Base-by-base conservation (phyloP, 2,329 filamentous ascomycete species). In the Pyricularia sp. region DNA sequence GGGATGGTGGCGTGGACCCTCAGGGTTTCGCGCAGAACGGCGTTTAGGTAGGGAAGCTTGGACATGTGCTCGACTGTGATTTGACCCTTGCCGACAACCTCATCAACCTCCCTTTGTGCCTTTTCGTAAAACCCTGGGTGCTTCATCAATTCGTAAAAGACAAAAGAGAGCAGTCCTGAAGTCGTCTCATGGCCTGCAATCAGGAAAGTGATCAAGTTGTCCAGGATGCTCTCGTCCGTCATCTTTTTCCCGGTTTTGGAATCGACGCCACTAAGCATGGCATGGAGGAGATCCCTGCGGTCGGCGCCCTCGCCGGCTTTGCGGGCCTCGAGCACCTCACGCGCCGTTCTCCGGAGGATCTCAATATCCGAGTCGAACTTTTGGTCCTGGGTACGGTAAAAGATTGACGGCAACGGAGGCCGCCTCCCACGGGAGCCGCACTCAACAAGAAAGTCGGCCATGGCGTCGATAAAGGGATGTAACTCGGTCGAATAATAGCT, bases 401-500 rank as follows among this genome's bases (percentile, higher is more conserved):
- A 36, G 5, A 50, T 50, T 31, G 61, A 55, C 4, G 64, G 64
- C 7, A 88, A 77, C 36, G 85, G 78, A 5, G 80, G 55, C 42
- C 42, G 17, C 42, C 42, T 50, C 42, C 42, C 42, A 23, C 64
- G 59, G 31, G 23, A 28, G 26, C 31, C 59, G 59, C 30, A 55
- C 36, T 42, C 67, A 33, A 3, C 42, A n/a, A 68, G 69, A n/a
- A 65, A 20, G n/a, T 17, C 80, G 4, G 77, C 76, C 85, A 88
- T 87, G 33, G 83, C 80, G 58, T 81, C 74, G 7, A 86, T 79
- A 72, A 88, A 88, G 0, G 85, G 85, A 73, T 88, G 86, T 75
- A 93, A 90, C 11, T 87, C 82, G 17, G 90, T 85, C 26, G 82
- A 82, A 74, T 93, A 93, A 77, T 89, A 92, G 0, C 86, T 89